Conservation (phyloP, 148 eudicot species). For the Pharnaceum exiguum region DNA sequence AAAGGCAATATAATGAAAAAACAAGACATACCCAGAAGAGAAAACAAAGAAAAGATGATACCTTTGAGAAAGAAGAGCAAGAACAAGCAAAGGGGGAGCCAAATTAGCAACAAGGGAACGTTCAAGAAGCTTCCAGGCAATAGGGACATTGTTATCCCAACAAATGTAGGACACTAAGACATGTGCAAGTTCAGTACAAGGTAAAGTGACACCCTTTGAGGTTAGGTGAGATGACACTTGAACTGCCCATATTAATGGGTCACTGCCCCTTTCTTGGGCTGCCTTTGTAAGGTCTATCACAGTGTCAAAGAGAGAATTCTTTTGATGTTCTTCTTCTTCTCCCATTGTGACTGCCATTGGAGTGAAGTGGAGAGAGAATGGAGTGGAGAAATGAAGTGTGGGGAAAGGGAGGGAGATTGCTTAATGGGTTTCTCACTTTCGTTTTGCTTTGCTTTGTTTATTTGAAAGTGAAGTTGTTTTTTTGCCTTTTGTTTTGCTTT, state of each 20-base stretch:
- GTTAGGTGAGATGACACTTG: constrained; percentile 55
- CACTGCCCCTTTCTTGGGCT: constrained; percentile 63
- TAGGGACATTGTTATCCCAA: constrained; percentile 80
- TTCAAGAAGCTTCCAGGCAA: constrained; percentile 89
- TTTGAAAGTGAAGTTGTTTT: too few relatives aligned
- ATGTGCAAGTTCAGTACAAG: constrained; percentile 71
- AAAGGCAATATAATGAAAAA: neutral
- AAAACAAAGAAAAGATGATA: constrained; percentile 16
- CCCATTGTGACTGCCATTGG: constrained; percentile 32
- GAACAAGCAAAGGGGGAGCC: constrained; percentile 69
- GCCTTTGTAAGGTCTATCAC: constrained; percentile 51
- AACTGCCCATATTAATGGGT: constrained; percentile 76
- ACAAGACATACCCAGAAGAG: neutral
- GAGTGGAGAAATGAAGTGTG: neutral
- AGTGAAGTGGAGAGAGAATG: constrained; percentile 3
- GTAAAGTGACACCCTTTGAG: constrained; percentile 48
- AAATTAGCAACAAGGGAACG: constrained; percentile 47
- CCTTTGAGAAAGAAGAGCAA: constrained; percentile 82
- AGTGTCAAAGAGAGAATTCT: constrained; percentile 66
- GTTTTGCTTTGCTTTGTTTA: too few relatives aligned
- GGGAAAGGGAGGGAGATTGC: neutral
- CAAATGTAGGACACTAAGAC: constrained; percentile 75
- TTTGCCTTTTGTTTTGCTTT: too few relatives aligned
- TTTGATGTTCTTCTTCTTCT: constrained; percentile 20
- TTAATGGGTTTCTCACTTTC: neutral